Conservation (phyloP, 805 yeast genomes). For the Starmerella potacharoeniae region DNA sequence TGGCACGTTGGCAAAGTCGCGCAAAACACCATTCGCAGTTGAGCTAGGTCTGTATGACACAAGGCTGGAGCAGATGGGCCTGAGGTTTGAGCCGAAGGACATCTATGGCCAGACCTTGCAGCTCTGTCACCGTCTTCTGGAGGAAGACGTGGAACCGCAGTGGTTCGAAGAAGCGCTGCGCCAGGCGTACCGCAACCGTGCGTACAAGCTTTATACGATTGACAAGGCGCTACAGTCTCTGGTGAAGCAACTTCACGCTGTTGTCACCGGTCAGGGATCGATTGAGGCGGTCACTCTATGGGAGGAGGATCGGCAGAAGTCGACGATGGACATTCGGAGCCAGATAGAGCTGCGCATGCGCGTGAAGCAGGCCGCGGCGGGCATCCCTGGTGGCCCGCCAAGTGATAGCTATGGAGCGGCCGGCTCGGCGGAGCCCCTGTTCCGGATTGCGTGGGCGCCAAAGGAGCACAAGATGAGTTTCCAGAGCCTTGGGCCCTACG, state of each 20-base stretch:
- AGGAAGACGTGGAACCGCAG: conserved; percentile 84
- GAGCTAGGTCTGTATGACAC: conserved; percentile 73
- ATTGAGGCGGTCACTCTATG: conserved; percentile 70
- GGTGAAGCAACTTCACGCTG: conserved; percentile 76
- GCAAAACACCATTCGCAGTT: conserved; percentile 53
- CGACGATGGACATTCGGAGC: conserved; percentile 62
- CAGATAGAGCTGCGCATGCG: conserved; percentile 87
- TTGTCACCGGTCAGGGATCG: conserved; percentile 67
- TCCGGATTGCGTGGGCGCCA: conserved; percentile 66
- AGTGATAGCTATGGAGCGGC: conserved; percentile 23
- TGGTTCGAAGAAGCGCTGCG: conserved; percentile 93
- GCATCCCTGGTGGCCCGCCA: conserved; percentile 16
- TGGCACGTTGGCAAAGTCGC: conserved; percentile 47
- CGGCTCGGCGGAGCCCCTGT: conserved; percentile 69
- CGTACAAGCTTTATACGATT: conserved; percentile 82
- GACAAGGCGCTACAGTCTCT: conserved; percentile 81
- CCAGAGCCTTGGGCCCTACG: conserved; percentile 79
- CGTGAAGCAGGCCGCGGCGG: conserved; percentile 61
- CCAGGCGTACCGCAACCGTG: conserved; percentile 87
- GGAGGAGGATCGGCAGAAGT: conserved; percentile 63
- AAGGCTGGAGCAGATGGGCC: conserved; percentile 70
- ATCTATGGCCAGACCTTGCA: conserved; percentile 63
- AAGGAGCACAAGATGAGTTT: conserved; percentile 44
- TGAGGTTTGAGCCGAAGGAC: conserved; percentile 40
- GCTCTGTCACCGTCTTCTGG: conserved; percentile 65